A percentile compares a stretch with the other conserved stretches of the same genome.
These are phyloP conservation scores for Simplicillium aogashimaense DNA, from an alignment of 2,329 filamentous ascomycete species.

Conservation along the genomic window DNA sequence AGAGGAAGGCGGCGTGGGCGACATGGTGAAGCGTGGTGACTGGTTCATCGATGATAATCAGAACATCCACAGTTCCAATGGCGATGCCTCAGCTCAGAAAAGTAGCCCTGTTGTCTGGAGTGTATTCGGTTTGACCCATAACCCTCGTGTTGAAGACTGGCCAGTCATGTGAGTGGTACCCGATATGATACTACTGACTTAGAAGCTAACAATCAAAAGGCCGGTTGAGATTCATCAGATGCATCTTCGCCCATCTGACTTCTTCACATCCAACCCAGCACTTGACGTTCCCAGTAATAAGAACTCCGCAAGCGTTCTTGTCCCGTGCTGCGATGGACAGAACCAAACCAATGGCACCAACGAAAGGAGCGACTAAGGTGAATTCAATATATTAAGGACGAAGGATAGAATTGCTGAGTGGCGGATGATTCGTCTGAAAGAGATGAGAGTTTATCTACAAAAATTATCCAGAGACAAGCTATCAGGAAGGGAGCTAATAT, in stretches of 20 bases:
- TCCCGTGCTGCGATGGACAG: constrained; percentile 20
- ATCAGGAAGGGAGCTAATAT: too few species aligned
- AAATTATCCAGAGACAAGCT: too few species aligned
- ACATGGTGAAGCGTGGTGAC: constrained; percentile 35
- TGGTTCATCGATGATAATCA: constrained; percentile 26
- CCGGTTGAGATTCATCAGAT: constrained; percentile 37
- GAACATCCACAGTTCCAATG: constrained; percentile 7
- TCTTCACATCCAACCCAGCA: constrained; percentile 34
- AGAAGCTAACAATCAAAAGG: constrained; percentile 18
- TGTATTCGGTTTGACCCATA: constrained; percentile 39
- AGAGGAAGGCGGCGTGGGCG: constrained; percentile 32
- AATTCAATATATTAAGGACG: constrained; percentile 5
- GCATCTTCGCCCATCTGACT: constrained; percentile 32
- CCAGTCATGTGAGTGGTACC: constrained; percentile 34
- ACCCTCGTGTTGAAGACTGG: constrained; percentile 38
- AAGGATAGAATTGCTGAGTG: too few species aligned
- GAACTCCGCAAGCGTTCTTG: constrained; percentile 29
- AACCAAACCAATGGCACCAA: constrained; percentile 3
- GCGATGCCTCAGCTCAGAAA: constrained; percentile 7
- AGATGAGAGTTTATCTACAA: too few species aligned
- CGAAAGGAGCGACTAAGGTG: constrained; percentile 15
- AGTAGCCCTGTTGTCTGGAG: constrained; percentile 32
- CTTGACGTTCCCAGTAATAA: constrained; percentile 28
- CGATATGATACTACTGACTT: neutral
- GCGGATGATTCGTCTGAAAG: too few species aligned